Base-by-base conservation (phyloP, 768 basidiomycete species). In the Tulasnella sp. region DNA sequence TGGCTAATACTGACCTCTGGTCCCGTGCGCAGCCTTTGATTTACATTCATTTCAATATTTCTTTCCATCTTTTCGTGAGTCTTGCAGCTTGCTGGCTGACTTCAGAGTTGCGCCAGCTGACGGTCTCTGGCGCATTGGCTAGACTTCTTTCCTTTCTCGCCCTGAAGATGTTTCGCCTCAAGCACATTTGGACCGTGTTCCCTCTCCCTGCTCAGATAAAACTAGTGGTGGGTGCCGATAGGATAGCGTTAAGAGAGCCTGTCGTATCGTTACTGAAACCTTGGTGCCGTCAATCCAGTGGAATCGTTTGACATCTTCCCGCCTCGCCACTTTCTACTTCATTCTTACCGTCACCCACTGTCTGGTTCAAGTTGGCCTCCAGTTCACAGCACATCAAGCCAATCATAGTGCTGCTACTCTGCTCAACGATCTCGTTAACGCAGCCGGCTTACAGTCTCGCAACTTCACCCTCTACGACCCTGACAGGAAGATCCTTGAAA, bases 261-360 rank as follows among this genome's bases (percentile, higher is more conserved):
- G 29, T 42, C 17, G 68, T n/a, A 11, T 12, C 25, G 68, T 29
- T 38, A n/a, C 39, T 37, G 1, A 64, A 29, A 15, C 58, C 72
- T 34, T 17, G 34, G 54, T 34, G 25, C 19, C 19, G 17, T 40
- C 17, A 49, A 54, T 31, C 7, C 72, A 79, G 49, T 69, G 17
- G 49, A 19, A 31, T 42, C 36, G 91, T 75, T 84, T 93, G 79
- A 90, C 91, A 29, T 88, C 89, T 80, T 91, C 91, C 69, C 86
- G 86, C 45, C 84, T 91, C 73, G 90, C 92, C 25, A 84, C 86
- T 77, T 80, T 88, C 80, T 94, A 92, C 82, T 88, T 92, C 80
- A 74, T 85, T 64, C 91, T 93, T 81, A 90, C 92, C 29, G 76
- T 91, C 72, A 70, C 88, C 67, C 90, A 93, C 81, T 92, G 90